Conservation (phyloP, 169 alveolate species). For the Plasmodium yoelii region DNA sequence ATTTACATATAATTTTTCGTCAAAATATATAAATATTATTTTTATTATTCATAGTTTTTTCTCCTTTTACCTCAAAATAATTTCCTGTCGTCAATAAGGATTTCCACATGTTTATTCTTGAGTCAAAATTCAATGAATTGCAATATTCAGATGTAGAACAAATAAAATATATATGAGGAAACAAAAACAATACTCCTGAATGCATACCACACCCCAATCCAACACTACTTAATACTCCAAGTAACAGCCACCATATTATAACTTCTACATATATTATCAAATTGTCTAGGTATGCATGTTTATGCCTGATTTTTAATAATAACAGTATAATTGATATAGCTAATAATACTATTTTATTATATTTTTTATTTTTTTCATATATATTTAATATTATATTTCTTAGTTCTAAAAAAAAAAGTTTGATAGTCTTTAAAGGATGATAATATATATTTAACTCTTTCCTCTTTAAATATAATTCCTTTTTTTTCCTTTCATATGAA, state of each 20-base stretch:
- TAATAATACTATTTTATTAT: slow-evolving; percentile 50
- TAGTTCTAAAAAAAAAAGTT: slow-evolving; percentile 48
- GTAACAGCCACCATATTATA: slow-evolving; percentile 84
- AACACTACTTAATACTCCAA: slow-evolving; percentile 84
- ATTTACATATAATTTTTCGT: too few species aligned
- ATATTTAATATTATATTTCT: slow-evolving; percentile 31
- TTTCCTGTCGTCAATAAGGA: slow-evolving; percentile 76
- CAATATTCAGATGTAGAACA: slow-evolving; percentile 84
- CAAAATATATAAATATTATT: too few species aligned
- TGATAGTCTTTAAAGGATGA: slow-evolving; percentile 59
- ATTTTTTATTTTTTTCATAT: slow-evolving; percentile 55
- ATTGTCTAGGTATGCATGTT: slow-evolving; percentile 55
- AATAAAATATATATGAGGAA: slow-evolving; percentile 86
- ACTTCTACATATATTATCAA: slow-evolving; percentile 74
- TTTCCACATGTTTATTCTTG: slow-evolving; percentile 82
- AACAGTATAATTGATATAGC: slow-evolving; percentile 23
- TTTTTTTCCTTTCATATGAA: slow-evolving; percentile 65
- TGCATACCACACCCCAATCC: slow-evolving; percentile 90
- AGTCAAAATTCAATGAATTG: slow-evolving; percentile 81
- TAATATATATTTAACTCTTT: slow-evolving; percentile 59
- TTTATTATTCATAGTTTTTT: background rate
- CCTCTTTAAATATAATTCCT: slow-evolving; percentile 73
- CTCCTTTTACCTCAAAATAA: slow-evolving; percentile 58
- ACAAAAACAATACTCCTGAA: slow-evolving; percentile 86
- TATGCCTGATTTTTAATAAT: slow-evolving; percentile 69